These are phyloP conservation scores for Pezicula radicicola DNA, from an alignment of 2,329 filamentous ascomycete genomes.

Conservation along the genomic window DNA sequence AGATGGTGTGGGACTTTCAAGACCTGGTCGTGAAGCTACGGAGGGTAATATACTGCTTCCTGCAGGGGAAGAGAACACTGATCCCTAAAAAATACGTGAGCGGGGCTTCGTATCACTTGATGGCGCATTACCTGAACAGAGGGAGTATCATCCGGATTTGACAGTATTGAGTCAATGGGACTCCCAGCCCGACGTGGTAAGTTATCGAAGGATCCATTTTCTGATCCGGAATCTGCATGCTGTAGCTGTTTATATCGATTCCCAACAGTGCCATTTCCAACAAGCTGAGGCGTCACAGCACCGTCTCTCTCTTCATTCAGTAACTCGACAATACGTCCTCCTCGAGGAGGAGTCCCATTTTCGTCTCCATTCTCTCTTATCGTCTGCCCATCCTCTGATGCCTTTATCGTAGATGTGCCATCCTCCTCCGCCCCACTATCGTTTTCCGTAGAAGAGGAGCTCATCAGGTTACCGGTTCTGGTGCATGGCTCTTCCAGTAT, in stretches of 20 bases:
- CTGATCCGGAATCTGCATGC: slow-evolving; percentile 43
- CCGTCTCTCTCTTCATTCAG: slow-evolving; percentile 25
- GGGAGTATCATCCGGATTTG: slow-evolving; percentile 78
- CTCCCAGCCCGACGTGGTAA: slow-evolving; percentile 58
- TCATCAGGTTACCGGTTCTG: slow-evolving; percentile 52
- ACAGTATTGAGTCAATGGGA: slow-evolving; percentile 65
- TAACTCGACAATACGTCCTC: slow-evolving; percentile 20
- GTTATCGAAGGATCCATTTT: slow-evolving; percentile 52
- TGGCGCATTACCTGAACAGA: slow-evolving; percentile 67
- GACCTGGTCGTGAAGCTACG: slow-evolving; percentile 61
- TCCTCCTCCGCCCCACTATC: slow-evolving; percentile 58
- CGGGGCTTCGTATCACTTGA: slow-evolving; percentile 2
- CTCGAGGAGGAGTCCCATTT: slow-evolving; percentile 20
- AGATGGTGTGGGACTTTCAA: slow-evolving; percentile 72
- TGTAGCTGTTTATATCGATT: slow-evolving; percentile 26
- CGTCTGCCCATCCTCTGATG: slow-evolving; percentile 31
- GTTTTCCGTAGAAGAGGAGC: slow-evolving; percentile 62
- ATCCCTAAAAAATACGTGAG: slow-evolving; percentile 47
- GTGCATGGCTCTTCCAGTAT: slow-evolving; percentile 23
- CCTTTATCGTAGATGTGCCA: slow-evolving; percentile 39
- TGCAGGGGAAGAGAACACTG: slow-evolving; percentile 63
- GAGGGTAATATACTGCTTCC: slow-evolving; percentile 72
- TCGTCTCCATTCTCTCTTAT: slow-evolving; percentile 41
- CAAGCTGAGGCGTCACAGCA: slow-evolving; percentile 17
- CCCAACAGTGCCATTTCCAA: slow-evolving; percentile 30